Base-by-base conservation (phyloP, 2,329 filamentous ascomycete species). In the Piedraia hortae region DNA sequence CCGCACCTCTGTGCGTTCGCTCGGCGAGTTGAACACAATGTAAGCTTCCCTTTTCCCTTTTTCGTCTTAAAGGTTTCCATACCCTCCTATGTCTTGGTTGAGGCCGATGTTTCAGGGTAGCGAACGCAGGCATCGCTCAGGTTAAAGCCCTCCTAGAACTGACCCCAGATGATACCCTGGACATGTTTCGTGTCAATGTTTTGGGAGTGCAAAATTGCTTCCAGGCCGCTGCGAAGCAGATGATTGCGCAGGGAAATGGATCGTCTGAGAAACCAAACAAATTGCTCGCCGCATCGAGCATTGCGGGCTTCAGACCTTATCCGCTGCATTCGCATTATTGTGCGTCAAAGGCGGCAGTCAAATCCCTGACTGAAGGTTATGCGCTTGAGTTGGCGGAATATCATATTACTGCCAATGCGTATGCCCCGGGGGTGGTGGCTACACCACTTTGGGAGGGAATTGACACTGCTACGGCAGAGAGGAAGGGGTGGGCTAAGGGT, bases 401-500 rank as follows among this genome's bases (percentile, higher is more conserved):
- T 35, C 50, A 59, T 26, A 71, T 73, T 37, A 69, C 60, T 0
- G 63, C 58, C 10, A 72, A 72, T 31, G 55, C 57, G 0, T 71
- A 70, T 33, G 64, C 62, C 0, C 66, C 66, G 0, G 67, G 67
- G 0, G 67, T 72, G 21, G 62, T 72, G 0, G 61, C 56, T 0
- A 17, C 12, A 10, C 9, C 14, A 7, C 8, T 6, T 4, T 72
- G 65, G 65, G 64, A 70, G 20, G 35, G 60, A 2, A 69, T 72
- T 24, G 67, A 71, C 28, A 55, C 59, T 29, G 55, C 56, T 26
- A 29, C 68, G 14, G 59, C 53, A 1, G 50, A 56, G 36, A 49
- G 50, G 25, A 47, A 42, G 1, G 62, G 56, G 0, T 43, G 46
- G 0, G 42, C 49, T 32, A 57, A 43, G 22, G 43, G 43, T 5